Conservation (phyloP, 2,329 filamentous ascomycete genomes). For the Onygenales sp. region DNA sequence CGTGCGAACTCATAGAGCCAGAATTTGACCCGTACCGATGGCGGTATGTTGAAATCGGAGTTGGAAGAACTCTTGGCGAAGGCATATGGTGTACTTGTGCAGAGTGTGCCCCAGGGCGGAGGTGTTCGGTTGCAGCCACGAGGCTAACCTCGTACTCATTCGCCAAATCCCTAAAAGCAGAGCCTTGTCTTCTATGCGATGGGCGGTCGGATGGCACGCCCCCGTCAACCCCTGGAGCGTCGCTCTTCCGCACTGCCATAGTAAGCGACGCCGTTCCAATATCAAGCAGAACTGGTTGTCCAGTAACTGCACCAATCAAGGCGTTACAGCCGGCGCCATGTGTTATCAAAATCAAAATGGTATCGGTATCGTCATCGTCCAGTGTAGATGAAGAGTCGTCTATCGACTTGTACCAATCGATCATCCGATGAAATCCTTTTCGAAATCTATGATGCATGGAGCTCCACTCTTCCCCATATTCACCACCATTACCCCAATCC, state of each 20-base stretch:
- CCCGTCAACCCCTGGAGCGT: not conserved
- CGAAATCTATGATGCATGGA: constrained; percentile 88
- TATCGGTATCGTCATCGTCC: constrained; percentile 56
- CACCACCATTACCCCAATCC: constrained; percentile 79
- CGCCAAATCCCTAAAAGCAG: constrained; percentile 16
- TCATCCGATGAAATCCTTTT: constrained; percentile 64
- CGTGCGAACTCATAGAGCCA: constrained; percentile 16
- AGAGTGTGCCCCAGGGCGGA: constrained; percentile 39
- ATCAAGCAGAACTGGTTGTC: constrained; percentile 83
- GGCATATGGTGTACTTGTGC: constrained; percentile 16
- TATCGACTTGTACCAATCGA: constrained; percentile 68
- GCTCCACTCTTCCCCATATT: constrained; percentile 89
- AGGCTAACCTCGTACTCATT: constrained; percentile 50
- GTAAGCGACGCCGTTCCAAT: constrained; percentile 85
- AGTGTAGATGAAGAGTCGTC: constrained; percentile 21
- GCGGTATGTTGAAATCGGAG: constrained; percentile 22
- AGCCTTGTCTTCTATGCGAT: not conserved
- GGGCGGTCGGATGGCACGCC: not conserved
- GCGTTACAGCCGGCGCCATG: constrained; percentile 96
- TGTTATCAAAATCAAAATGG: constrained; percentile 79
- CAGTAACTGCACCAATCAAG: constrained; percentile 80
- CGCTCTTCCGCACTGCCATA: constrained; percentile 60
- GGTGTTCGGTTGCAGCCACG: constrained; percentile 52
- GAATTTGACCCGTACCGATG: constrained; percentile 22
- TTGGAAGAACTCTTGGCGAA: constrained; percentile 12